Conservation (phyloP, 2,329 filamentous ascomycete genomes). For the Pyrenophora seminiperda region DNA sequence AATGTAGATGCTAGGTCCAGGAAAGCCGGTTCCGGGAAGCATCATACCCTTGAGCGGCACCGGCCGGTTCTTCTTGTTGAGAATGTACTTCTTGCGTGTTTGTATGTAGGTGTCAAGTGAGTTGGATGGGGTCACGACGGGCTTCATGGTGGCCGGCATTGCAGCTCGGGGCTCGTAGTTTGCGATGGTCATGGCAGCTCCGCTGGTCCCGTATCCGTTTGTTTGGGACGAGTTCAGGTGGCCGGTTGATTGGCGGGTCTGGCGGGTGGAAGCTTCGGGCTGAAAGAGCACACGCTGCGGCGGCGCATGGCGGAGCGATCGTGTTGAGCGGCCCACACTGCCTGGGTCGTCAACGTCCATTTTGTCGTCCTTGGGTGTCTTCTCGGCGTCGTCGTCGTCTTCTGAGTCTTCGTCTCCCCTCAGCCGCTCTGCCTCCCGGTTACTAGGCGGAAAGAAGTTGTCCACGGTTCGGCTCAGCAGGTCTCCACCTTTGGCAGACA, state of each 20-base stretch:
- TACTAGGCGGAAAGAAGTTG: conserved; percentile 66
- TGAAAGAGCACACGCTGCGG: conserved; percentile 84
- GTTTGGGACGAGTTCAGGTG: conserved; percentile 52
- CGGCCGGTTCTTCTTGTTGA: conserved; percentile 49
- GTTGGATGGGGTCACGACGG: conserved; percentile 75
- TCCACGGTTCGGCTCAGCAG: conserved; percentile 79
- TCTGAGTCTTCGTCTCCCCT: conserved; percentile 61
- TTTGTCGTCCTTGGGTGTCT: conserved; percentile 59
- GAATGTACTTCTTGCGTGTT: conserved; percentile 59
- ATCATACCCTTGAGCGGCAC: conserved; percentile 58
- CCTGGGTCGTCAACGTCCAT: conserved; percentile 57
- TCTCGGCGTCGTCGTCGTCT: conserved; percentile 46
- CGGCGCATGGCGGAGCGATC: conserved; percentile 75
- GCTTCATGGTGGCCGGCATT: conserved; percentile 69
- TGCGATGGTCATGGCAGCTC: conserved; percentile 63
- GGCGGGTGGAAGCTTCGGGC: conserved; percentile 72
- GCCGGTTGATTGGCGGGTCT: conserved; percentile 60
- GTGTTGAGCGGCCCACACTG: conserved; percentile 48
- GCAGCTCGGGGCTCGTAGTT: conserved; percentile 71
- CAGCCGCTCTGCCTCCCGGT: conserved; percentile 53
- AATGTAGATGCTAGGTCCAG: conserved; percentile 88
- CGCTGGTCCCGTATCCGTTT: conserved; percentile 47
- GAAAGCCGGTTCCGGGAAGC: conserved; percentile 68
- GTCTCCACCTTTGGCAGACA: conserved; percentile 78
- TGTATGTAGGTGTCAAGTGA: conserved; percentile 71